Conservation (phyloP, 345 rosid genomes). For the Camelina hispida region DNA sequence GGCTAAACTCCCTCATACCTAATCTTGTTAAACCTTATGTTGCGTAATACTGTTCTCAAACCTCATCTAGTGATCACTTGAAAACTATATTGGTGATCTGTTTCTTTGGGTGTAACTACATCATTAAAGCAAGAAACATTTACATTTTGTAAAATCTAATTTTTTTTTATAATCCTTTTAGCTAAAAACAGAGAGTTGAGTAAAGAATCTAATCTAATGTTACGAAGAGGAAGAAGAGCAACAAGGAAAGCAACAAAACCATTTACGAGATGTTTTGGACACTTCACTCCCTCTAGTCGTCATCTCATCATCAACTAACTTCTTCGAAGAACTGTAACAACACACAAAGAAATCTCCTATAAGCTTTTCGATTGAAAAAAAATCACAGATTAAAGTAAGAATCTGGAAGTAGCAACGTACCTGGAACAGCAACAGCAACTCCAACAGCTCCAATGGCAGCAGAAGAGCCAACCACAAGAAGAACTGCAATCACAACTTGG, state of each 20-base stretch:
- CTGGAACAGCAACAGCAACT: constrained; percentile 34
- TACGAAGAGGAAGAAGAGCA: constrained; percentile 23
- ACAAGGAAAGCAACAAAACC: constrained; percentile 42
- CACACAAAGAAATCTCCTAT: constrained; percentile 5
- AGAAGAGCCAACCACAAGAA: constrained; percentile 39
- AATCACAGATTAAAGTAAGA: constrained; percentile 1
- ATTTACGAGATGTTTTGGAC: constrained; percentile 32
- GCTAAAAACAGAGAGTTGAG: constrained; percentile 14
- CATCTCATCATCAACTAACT: constrained; percentile 38
- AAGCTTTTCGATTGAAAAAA: too few relatives aligned
- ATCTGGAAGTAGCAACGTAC: constrained; percentile 23
- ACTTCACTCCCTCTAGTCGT: constrained; percentile 21
- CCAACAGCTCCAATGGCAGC: constrained; percentile 35
- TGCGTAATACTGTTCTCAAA: too few relatives aligned
- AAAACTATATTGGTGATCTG: too few relatives aligned
- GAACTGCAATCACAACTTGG: constrained; percentile 22
- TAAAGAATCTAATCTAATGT: constrained; percentile 33
- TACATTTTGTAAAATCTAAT: constrained; percentile 21
- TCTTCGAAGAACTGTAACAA: constrained; percentile 27
- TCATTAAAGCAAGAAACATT: constrained; percentile 21
- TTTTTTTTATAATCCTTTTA: neutral
- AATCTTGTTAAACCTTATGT: too few relatives aligned
- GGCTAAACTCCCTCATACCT: too few relatives aligned
- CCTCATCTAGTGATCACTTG: too few relatives aligned
- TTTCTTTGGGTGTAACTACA: neutral